phyloP scores from a whole-genome alignment of 441 rosid species.

The Adansonia gregorii region DNA sequence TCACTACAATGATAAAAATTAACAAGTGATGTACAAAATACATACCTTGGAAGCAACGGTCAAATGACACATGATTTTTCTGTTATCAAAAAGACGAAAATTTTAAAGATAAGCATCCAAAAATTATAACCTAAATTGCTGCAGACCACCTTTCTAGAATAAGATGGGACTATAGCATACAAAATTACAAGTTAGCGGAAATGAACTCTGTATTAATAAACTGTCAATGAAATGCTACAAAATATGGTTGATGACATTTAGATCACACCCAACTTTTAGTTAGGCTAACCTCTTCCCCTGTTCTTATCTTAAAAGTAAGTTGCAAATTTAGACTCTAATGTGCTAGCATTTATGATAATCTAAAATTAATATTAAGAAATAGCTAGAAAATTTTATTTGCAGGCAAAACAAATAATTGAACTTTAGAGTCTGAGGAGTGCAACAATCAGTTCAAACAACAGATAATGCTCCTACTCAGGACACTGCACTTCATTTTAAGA shows the following conservation, averaged over 20 bases:
- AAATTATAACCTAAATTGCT: background rate
- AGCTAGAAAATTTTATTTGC: background rate
- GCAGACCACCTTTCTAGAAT: background rate
- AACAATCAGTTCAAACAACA: background rate
- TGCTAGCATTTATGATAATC: background rate
- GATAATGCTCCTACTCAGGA: background rate
- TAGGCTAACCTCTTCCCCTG: background rate
- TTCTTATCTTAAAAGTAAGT: background rate
- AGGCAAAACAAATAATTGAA: background rate
- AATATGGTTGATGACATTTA: background rate
- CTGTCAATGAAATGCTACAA: background rate
- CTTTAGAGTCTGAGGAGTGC: background rate
- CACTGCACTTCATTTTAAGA: background rate
- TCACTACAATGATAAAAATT: background rate
- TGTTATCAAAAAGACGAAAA: background rate
- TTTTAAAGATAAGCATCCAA: background rate
- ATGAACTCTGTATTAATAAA: background rate
- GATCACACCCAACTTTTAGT: background rate
- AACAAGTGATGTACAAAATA: background rate
- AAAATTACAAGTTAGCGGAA: background rate
- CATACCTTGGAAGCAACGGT: conserved; percentile 2
- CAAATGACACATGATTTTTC: background rate
- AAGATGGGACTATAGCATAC: background rate
- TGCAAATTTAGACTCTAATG: background rate
- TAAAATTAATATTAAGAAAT: background rate